These are phyloP conservation scores for Limonium bicolor DNA, from an alignment of 148 eudicot species.

Conservation along the genomic window DNA sequence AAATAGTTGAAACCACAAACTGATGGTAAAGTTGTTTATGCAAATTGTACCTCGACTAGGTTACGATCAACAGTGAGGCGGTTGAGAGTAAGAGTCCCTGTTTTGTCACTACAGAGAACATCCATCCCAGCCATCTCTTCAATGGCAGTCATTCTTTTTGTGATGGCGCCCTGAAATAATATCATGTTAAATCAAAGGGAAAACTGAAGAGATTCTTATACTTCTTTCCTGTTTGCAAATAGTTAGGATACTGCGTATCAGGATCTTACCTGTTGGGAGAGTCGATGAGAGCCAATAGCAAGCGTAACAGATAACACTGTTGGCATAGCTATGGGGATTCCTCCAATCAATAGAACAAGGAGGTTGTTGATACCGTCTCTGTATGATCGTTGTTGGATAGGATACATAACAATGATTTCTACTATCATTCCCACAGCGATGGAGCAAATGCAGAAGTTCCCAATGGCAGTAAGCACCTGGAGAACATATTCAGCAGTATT, in stretches of 20 bases:
- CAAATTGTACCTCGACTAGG: constrained; percentile 36
- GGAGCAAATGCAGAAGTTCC: constrained; percentile 62
- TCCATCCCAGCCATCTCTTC: constrained; percentile 86
- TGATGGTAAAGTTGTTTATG: too few relatives aligned
- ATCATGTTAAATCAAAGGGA: neutral
- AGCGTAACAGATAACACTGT: constrained; percentile 60
- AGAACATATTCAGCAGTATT: neutral
- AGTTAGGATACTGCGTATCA: constrained; percentile 3
- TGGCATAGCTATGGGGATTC: constrained; percentile 74
- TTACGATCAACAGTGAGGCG: constrained; percentile 46
- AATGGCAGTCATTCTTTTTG: constrained; percentile 72
- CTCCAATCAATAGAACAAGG: constrained; percentile 59
- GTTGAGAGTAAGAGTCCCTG: constrained; percentile 55
- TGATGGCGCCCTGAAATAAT: constrained; percentile 38
- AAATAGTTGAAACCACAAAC: neutral
- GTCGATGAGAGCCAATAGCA: constrained; percentile 59
- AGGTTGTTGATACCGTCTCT: constrained; percentile 56
- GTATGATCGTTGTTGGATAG: constrained; percentile 38
- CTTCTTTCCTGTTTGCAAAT: neutral
- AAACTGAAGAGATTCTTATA: neutral
- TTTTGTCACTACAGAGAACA: constrained; percentile 62
- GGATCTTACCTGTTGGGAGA: constrained; percentile 65
- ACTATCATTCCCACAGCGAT: constrained; percentile 52
- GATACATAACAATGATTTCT: constrained; percentile 54
- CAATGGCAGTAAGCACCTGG: constrained; percentile 62